Percentiles rank a stretch among this genome's conserved stretches.
Conservation (phyloP, 768 basidiomycete genomes). For the Mycena polygramma region DNA sequence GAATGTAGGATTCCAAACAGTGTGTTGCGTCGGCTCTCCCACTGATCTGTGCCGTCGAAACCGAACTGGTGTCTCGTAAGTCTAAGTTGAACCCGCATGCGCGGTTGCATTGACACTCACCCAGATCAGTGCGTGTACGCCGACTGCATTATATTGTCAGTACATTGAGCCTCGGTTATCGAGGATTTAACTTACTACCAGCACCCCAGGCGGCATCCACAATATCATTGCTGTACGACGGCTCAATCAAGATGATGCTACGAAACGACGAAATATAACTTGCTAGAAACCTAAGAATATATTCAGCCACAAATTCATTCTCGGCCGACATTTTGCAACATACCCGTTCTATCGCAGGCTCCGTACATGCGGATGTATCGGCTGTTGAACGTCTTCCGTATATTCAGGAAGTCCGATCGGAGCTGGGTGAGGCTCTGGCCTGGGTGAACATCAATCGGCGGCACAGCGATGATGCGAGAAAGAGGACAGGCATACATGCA, state of each 20-base stretch:
- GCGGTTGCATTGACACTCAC: too few relatives aligned
- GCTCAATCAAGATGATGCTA: constrained; percentile 7
- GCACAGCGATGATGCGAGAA: constrained; percentile 14
- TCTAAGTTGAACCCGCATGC: background rate
- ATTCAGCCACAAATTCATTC: background rate
- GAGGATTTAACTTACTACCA: constrained; percentile 41
- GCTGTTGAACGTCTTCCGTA: constrained; percentile 69
- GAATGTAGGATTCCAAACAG: constrained; percentile 67
- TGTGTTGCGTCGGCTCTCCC: constrained; percentile 66
- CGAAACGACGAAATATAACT: constrained; percentile 34
- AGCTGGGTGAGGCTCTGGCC: constrained; percentile 70
- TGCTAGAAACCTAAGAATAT: constrained; percentile 58
- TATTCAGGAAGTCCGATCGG: constrained; percentile 68
- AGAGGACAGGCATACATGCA: constrained; percentile 58
- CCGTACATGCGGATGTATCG: constrained; percentile 76
- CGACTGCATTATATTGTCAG: constrained; percentile 50
- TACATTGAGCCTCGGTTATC: background rate
- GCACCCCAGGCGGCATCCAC: constrained; percentile 78
- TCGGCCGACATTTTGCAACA: background rate
- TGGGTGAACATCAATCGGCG: constrained; percentile 41
- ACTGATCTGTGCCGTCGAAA: constrained; percentile 61
- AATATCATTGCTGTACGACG: constrained; percentile 60
- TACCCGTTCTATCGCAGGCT: constrained; percentile 53
- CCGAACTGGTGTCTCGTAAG: constrained; percentile 55
- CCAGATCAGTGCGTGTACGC: constrained; percentile 78